Evolutionary conservation across 1,284 basidiomycete species (phyloP), one percentile per base, ranked within the genome.

Genomic region (Ganoderma sp.): DNA sequence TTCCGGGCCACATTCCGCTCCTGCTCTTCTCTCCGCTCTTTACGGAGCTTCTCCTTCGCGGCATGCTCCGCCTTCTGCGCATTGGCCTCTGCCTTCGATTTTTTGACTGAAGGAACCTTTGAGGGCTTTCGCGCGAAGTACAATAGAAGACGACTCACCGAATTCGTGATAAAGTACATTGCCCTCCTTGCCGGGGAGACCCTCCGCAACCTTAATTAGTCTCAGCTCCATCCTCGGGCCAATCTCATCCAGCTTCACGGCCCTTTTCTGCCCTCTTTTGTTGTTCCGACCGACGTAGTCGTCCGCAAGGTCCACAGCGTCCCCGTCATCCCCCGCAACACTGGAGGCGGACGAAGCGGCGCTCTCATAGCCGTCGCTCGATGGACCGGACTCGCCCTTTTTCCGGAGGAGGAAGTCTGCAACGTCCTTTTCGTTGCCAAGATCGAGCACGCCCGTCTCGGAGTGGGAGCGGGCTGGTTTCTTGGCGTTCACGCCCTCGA

Each of bases 221-320:
- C 88, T 87, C 73, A 99, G 82, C 80, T 99, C 98, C 89, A 99
- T 91, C 74, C 98, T 85, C 37, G 98, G 98, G 0, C 98, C 98
- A 63, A 99, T 90, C 81, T 99, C 98, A 66, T 97, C 92, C 67
- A 99, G 83, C 69, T 91, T 86, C 1, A 99, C 94, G 2, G 98
- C 97, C 71, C 96, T 89, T 81, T 94, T 90, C 77, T 93, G 89
- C 1, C 96, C 96, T 79, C 92, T 94, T 77, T 90, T 91, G 79
- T 98, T 98, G 70, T 97, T 97, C 76, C 97, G 83, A 22, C 98
- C 98, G 34, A 99, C 91, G 79, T 99, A 99, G 77, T 98, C 93
- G 68, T 92, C 93, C 52, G 95, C 93, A 25, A 99, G 84, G 70
- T 92, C 89, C 8, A 99, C 90, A 67, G 90, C 85, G 73, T 93